phyloP scores from a whole-genome alignment of 108 stramenopile genomes.

The Cyclotella choctawhatcheeana region DNA sequence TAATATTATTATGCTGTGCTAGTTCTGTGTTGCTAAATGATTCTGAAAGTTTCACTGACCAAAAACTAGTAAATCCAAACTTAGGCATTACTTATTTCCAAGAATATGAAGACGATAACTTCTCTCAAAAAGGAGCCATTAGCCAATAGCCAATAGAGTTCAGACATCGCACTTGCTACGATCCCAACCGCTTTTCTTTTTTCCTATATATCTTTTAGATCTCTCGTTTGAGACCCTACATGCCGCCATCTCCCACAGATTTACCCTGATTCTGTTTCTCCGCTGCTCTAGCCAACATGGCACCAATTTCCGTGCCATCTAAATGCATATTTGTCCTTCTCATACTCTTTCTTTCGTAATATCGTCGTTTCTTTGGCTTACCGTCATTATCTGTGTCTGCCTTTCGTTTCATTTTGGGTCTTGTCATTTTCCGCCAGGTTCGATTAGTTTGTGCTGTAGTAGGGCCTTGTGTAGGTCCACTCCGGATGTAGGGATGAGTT shows the following conservation, averaged over 20 bases:
- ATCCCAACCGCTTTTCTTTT: too few species aligned
- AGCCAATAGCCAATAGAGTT: too few species aligned
- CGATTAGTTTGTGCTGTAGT: slow-evolving; percentile 73
- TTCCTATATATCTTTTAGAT: too few species aligned
- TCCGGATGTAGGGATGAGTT: slow-evolving; percentile 63
- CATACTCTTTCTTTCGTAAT: slow-evolving; percentile 85
- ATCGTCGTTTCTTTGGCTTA: slow-evolving; percentile 86
- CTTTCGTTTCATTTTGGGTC: slow-evolving; percentile 70
- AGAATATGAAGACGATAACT: too few species aligned
- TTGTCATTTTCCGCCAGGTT: slow-evolving; percentile 75
- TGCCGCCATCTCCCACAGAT: slow-evolving; percentile 87
- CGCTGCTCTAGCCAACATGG: slow-evolving; percentile 64
- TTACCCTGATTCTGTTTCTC: slow-evolving; percentile 84
- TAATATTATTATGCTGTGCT: too few species aligned
- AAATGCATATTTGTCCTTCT: slow-evolving; percentile 89
- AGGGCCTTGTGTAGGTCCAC: slow-evolving; percentile 62
- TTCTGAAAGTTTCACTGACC: too few species aligned
- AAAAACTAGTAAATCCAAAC: too few species aligned
- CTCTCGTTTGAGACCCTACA: too few species aligned
- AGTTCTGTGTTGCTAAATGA: too few species aligned
- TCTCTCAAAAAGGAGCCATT: too few species aligned
- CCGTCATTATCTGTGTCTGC: slow-evolving; percentile 83
- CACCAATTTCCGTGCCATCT: slow-evolving; percentile 83
- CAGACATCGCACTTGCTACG: too few species aligned
- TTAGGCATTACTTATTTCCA: too few species aligned